A percentile compares a stretch with the other conserved stretches of the same genome.
These are phyloP conservation scores for Plectosphaerella sp. DNA, from an alignment of 2,329 filamentous ascomycete genomes.

Conservation along the genomic window DNA sequence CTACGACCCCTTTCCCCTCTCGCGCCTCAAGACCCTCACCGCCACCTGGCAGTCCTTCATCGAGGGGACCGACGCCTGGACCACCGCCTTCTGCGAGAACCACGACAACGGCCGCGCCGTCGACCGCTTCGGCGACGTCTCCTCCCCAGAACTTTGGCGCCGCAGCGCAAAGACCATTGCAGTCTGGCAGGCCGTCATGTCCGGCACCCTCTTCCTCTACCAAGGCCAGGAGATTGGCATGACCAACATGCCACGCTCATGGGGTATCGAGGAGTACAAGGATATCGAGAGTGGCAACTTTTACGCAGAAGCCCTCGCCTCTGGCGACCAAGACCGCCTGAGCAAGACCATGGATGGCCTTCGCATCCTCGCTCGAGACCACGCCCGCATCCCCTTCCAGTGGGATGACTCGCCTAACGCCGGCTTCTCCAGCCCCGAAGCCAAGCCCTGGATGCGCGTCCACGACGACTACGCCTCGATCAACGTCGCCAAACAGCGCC, in stretches of 20 bases:
- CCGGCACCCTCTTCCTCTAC: constrained; percentile 53
- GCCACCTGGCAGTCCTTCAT: constrained; percentile 45
- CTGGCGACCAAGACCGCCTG: constrained; percentile 27
- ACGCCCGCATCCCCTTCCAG: constrained; percentile 62
- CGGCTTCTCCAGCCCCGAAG: constrained; percentile 48
- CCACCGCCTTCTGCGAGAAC: constrained; percentile 59
- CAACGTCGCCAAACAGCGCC: constrained; percentile 49
- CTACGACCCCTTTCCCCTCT: constrained; percentile 42
- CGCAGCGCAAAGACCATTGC: constrained; percentile 49
- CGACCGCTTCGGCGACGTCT: constrained; percentile 45
- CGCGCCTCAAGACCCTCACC: constrained; percentile 37
- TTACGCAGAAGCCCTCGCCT: constrained; percentile 38
- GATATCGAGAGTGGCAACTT: constrained; percentile 50
- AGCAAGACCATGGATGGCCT: constrained; percentile 46
- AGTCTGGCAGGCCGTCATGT: constrained; percentile 41
- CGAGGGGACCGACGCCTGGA: constrained; percentile 48
- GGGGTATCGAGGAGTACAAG: constrained; percentile 48
- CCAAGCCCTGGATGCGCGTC: constrained; percentile 63
- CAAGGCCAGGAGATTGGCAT: constrained; percentile 61
- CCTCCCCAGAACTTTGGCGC: constrained; percentile 36
- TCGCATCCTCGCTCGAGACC: constrained; percentile 56
- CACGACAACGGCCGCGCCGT: constrained; percentile 59
- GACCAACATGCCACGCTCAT: constrained; percentile 47
- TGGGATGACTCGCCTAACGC: constrained; percentile 56
- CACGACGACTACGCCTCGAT: constrained; percentile 52